Percentiles rank a stretch among this genome's conserved stretches.
Evolutionary conservation across 2,329 filamentous ascomycete genomes (phyloP).

Genomic region (Ophiostoma sp.): DNA sequence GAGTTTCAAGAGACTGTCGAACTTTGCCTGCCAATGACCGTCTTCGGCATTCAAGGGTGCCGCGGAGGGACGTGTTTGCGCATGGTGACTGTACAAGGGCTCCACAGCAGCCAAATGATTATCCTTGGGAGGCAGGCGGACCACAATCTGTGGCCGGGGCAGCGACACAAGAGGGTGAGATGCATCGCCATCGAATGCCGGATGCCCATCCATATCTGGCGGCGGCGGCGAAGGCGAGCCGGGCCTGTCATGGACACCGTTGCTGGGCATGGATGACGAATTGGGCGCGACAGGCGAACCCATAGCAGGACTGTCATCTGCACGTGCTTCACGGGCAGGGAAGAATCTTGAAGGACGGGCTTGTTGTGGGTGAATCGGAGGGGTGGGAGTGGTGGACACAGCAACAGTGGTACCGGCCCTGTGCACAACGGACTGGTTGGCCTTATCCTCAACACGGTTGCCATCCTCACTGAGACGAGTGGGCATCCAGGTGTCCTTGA

Average conservation of each 20-base stretch:
- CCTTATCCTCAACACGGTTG: constrained; percentile 33
- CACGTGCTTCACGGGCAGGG: constrained; percentile 47
- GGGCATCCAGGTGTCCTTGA: constrained; percentile 52
- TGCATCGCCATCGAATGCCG: constrained; percentile 63
- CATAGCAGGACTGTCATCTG: constrained; percentile 32
- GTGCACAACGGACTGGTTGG: constrained; percentile 31
- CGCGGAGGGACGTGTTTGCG: neutral
- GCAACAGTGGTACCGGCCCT: constrained; percentile 23
- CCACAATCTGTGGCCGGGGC: constrained; percentile 65
- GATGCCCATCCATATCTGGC: constrained; percentile 63
- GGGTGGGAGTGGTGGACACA: constrained; percentile 13
- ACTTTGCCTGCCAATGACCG: constrained; percentile 63
- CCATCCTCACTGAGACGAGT: constrained; percentile 36
- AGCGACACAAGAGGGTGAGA: constrained; percentile 63
- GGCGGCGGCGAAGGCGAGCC: constrained; percentile 66
- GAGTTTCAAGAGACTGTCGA: constrained; percentile 68
- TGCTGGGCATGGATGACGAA: constrained; percentile 16
- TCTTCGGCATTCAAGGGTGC: constrained; percentile 14
- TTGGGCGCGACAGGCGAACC: constrained; percentile 23
- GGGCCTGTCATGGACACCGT: constrained; percentile 32
- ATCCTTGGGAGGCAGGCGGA: constrained; percentile 66
- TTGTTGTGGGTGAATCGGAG: constrained; percentile 36
- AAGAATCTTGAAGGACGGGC: constrained; percentile 57
- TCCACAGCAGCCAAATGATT: constrained; percentile 28
- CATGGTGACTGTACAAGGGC: neutral